These are phyloP conservation scores for Naganishia antarctica DNA, from an alignment of 768 basidiomycete genomes.

Conservation along the genomic window DNA sequence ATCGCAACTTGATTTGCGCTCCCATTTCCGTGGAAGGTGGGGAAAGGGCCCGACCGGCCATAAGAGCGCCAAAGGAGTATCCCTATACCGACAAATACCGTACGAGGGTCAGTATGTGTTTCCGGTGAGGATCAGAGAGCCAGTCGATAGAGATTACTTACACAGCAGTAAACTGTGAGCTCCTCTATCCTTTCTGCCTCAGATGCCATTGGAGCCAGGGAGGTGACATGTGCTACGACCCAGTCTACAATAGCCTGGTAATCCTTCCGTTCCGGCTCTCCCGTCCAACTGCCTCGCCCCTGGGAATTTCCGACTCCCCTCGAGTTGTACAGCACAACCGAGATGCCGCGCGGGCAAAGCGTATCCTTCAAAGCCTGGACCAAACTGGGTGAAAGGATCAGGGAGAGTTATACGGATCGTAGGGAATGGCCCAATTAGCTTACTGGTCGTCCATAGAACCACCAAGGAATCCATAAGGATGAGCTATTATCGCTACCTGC, in stretches of 20 bases:
- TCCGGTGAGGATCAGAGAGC: too few relatives aligned
- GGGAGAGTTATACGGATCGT: neutral
- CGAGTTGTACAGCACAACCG: constrained; percentile 21
- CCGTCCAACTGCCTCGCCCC: constrained; percentile 20
- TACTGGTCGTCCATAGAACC: constrained; percentile 28
- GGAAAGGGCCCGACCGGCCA: constrained; percentile 6
- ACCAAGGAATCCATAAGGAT: constrained; percentile 27
- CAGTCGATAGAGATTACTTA: neutral
- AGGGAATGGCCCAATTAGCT: neutral
- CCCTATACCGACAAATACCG: constrained; percentile 12
- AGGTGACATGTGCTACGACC: neutral
- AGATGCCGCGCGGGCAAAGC: neutral
- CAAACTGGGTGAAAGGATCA: neutral
- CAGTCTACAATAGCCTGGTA: constrained; percentile 23
- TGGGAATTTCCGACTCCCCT: constrained; percentile 20
- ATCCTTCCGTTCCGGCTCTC: constrained; percentile 22
- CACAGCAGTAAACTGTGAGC: constrained; percentile 14
- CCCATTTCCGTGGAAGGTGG: neutral
- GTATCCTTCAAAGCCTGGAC: neutral
- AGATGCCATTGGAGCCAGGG: too few relatives aligned
- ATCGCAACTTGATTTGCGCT: neutral
- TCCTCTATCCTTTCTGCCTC: neutral
- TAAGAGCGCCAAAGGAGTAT: constrained; percentile 25
- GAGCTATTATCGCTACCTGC: constrained; percentile 22
- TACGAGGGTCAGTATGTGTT: neutral